Base-by-base conservation (phyloP, 495 filamentous ascomycete genomes). In the Tuber indicum region DNA sequence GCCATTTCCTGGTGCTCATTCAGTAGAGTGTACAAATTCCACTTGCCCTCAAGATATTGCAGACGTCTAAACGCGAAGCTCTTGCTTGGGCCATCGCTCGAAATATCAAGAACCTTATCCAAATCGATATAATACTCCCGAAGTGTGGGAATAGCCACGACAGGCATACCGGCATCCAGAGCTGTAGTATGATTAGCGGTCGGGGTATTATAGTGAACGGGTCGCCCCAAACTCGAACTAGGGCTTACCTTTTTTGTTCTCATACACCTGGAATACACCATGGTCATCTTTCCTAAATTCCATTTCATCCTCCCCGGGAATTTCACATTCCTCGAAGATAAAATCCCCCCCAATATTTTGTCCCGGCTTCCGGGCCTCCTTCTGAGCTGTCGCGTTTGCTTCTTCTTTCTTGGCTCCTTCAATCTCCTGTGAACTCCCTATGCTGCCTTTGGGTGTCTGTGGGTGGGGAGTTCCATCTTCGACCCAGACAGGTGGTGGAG, bases 1-100 rank as follows among this genome's bases (percentile, higher is more conserved):
- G 96, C 94, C 78, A 96, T 94, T 84, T 99, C 96, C 84, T 98
- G 94, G 80, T 98, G 97, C 81, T 97, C 95, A 84, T 98, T 98
- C 76, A 98, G 85, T 5, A 99, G 88, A 19, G 90, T 88, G 81
- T 99, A 97, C 16, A 99, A 88, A 83, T 97, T 97, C 86, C 96
- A 98, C 82, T 97, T 97, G 75, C 94, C 93, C 84, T 98, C 96
- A 7, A 99, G 86, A 83, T 98, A 98, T 77, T 97, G 94, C 47
- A 99, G 87, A 19, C 96, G 91, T 71, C 94, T 91, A 84, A 94
- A 99, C 3, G 96, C 94, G 85, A 98, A 98, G 82, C 94, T 97
- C 85, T 99, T 99, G 84, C 91, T 94, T 2, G 96, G 96, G 0
- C 96, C 96, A 84, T 99, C 94, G 6, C 93, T 95, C 0, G 95